These are phyloP conservation scores for Aphanomyces euteiches DNA, from an alignment of 352 stramenopile genomes.

Conservation along the genomic window DNA sequence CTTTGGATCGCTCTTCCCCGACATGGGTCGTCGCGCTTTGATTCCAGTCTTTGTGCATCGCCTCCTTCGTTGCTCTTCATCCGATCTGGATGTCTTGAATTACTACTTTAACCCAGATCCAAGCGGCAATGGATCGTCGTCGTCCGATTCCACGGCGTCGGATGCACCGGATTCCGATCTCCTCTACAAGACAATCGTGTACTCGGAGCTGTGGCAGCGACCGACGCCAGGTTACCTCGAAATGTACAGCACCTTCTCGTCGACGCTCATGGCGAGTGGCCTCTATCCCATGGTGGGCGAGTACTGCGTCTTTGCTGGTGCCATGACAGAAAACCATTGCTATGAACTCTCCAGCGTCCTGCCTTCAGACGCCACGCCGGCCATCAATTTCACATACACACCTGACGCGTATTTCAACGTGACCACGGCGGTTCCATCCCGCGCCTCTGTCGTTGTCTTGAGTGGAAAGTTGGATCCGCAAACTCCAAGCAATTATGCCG, in stretches of 20 bases:
- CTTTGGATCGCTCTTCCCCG: conserved; percentile 8
- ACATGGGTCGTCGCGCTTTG: background rate
- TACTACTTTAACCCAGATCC: background rate
- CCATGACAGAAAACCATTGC: background rate
- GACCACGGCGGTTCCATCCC: conserved; percentile 35
- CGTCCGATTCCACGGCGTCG: conserved; percentile 6
- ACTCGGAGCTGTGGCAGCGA: conserved; percentile 53
- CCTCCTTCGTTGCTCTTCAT: conserved; percentile 1
- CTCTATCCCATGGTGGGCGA: conserved; percentile 30
- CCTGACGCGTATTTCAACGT: conserved; percentile 51
- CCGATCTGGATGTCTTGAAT: background rate
- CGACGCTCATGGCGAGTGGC: conserved; percentile 32
- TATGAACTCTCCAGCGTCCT: conserved; percentile 37
- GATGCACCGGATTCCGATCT: conserved; percentile 34
- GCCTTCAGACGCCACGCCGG: conserved; percentile 24
- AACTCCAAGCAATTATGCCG: conserved; percentile 35
- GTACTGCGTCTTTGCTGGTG: conserved; percentile 50
- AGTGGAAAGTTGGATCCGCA: conserved; percentile 48
- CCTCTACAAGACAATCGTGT: conserved; percentile 46
- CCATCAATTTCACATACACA: conserved; percentile 38
- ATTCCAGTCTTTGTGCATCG: conserved; percentile 21
- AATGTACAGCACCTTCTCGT: conserved; percentile 35
- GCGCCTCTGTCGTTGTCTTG: conserved; percentile 46
- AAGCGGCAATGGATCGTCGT: background rate
- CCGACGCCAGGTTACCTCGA: conserved; percentile 31